These are phyloP conservation scores for Russula virescens DNA, from an alignment of 768 basidiomycete species.

Conservation along the genomic window DNA sequence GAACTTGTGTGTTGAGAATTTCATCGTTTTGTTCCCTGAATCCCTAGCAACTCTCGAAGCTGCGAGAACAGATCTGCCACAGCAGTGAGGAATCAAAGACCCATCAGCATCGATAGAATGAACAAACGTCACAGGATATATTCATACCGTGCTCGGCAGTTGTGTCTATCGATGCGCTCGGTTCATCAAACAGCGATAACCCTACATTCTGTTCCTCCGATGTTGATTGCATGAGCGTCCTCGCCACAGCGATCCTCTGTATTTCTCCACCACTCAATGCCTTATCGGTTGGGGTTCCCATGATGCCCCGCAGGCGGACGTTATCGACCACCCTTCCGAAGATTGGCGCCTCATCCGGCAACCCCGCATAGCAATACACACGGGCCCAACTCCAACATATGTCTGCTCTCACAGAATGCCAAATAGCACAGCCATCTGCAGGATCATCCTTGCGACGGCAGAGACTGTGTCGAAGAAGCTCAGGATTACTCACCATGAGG, in stretches of 20 bases:
- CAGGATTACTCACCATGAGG: no score
- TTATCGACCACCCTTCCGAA: slow-evolving; percentile 51
- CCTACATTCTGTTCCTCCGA: slow-evolving; percentile 43
- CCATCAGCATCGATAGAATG: no score
- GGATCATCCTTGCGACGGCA: no score
- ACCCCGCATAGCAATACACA: slow-evolving; percentile 56
- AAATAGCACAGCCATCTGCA: no score
- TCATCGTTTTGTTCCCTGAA: no score
- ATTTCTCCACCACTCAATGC: slow-evolving; percentile 65
- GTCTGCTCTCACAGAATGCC: no score
- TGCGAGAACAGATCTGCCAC: no score
- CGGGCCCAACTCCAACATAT: slow-evolving; percentile 42
- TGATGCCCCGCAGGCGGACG: not conserved
- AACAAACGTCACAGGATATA: no score
- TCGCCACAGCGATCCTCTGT: slow-evolving; percentile 68
- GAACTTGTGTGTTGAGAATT: no score
- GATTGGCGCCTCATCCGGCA: slow-evolving; percentile 54
- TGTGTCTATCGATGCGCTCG: slow-evolving; percentile 68
- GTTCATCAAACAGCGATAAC: slow-evolving; percentile 66
- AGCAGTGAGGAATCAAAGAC: no score
- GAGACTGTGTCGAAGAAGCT: no score
- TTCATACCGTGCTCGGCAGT: slow-evolving; percentile 65
- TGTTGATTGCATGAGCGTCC: slow-evolving; percentile 65
- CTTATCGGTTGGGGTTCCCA: not conserved
- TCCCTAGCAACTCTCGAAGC: no score